Percentiles rank a stretch among this genome's conserved stretches.
Conservation (phyloP, 345 rosid genomes). For the Eucalyptus rudis region DNA sequence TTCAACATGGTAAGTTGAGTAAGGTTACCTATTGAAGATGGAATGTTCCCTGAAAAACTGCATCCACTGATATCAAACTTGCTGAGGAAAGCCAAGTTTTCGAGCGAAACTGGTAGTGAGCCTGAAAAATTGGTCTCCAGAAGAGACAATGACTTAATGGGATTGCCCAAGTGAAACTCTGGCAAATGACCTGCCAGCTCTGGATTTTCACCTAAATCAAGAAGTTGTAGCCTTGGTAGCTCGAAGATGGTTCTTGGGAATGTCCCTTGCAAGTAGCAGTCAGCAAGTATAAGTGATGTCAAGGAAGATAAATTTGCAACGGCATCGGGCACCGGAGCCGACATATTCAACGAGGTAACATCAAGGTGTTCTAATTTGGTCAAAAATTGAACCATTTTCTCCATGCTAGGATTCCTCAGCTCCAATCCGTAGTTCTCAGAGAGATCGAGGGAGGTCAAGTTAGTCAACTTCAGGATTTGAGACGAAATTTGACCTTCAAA, state of each 20-base stretch:
- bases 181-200: background rate
- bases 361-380: background rate
- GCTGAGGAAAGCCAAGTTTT: too few relatives aligned
- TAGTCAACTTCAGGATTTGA: background rate
- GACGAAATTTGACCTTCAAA: background rate
- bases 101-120: too few relatives aligned
- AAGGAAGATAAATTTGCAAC: background rate
- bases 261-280: background rate
- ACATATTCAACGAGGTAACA: background rate
- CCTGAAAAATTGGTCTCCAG: fast-evolving
- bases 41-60: background rate
- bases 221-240: background rate
- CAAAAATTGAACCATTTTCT: background rate
- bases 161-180: background rate
- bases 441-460: constrained; percentile 3
- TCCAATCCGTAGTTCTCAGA: background rate
- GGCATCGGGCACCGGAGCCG: background rate
- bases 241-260: background rate
- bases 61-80: fast-evolving
- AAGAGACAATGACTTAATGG: background rate
- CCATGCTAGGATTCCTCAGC: background rate
- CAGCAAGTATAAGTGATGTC: background rate
- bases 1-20: background rate
- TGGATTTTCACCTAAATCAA: background rate
- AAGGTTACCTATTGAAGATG: background rate